Evolutionary conservation across 495 filamentous ascomycete genomes (phyloP), one percentile per base, ranked within the genome.

Genomic region (Aspergillus nanangensis): DNA sequence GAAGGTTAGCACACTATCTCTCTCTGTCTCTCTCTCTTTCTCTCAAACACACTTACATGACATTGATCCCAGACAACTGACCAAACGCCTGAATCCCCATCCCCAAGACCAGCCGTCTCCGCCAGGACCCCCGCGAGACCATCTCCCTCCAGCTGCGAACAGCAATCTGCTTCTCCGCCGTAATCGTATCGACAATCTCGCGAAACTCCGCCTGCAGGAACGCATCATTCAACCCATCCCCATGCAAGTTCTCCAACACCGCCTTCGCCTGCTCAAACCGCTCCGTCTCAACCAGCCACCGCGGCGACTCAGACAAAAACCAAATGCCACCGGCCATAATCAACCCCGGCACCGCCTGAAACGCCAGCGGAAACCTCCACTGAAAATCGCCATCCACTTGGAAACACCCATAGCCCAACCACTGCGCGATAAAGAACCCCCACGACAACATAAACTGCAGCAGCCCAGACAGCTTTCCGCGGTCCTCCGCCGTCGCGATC

Each of bases 81-180:
- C 33, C 33, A 29, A 38, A 46, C n/a, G 20, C 34, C 20, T 38
- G 44, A 38, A 46, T 46, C 3, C 33, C 44, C 31, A 46, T 46
- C 2, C 44, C 44, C 19, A 46, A 14, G 15, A 29, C 20, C 5
- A 46, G 3, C 1, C 31, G 34, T n/a, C 15, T 20, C 20, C 34
- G 13, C 20, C 34, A 38, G 17, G 18, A 18, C 8, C 18, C 18
- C 33, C 43, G 15, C 8, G 43, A 21, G 10, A 27, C 8, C 20
- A 45, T 46, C 21, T 46, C 44, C 44, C 23, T 27, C 44, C 44
- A 46, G 10, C 33, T 29, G 1, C 44, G n/a, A 10, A 46, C 44
- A 9, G 33, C 20, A 11, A 46, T 14, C 33, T 15, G 4, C 33
- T 38, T 46, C 21, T 46, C 33, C 3, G 44, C 44, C 1, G 21